These are phyloP conservation scores for Dactylonectria macrodidyma DNA, from an alignment of 2,329 filamentous ascomycete species.

Conservation along the genomic window DNA sequence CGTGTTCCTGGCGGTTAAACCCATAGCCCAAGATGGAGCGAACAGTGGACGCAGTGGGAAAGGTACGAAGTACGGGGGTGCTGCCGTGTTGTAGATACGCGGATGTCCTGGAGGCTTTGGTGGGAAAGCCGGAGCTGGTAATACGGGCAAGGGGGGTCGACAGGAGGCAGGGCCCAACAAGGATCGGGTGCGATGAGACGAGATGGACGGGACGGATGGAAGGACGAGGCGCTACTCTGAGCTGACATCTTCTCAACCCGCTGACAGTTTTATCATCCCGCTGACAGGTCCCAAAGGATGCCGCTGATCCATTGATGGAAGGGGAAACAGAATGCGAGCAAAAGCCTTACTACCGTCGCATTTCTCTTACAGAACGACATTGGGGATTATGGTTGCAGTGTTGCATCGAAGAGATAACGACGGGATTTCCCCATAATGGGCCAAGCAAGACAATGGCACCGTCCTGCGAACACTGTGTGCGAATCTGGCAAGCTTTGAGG, in stretches of 20 bases:
- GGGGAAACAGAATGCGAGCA: not conserved
- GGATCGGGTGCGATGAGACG: conserved; percentile 41
- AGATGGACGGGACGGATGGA: conserved; percentile 21
- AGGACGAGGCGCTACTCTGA: conserved; percentile 41
- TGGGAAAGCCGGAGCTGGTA: not conserved
- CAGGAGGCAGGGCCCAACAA: conserved; percentile 6
- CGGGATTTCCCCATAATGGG: not conserved
- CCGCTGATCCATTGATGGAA: conserved; percentile 20
- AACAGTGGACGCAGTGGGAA: not conserved
- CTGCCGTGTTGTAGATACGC: not conserved
- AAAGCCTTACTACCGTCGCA: conserved; percentile 2
- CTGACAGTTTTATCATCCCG: conserved; percentile 11
- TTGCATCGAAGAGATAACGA: conserved; percentile 11
- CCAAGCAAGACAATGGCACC: conserved; percentile 32
- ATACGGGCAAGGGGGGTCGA: not conserved
- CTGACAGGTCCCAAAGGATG: not conserved
- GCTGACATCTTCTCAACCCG: conserved; percentile 35
- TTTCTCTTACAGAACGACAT: not conserved
- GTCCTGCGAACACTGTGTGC: conserved; percentile 40
- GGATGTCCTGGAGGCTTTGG: not conserved
- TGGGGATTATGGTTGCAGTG: not conserved
- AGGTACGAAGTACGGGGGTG: not conserved
- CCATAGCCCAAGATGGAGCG: not conserved
- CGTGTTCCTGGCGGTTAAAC: conserved; percentile 11
- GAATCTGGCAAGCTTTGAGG: conserved; percentile 30